Percentiles rank a stretch among this genome's conserved stretches.
Evolutionary conservation across 1,284 basidiomycete species (phyloP).

Genomic region (Sanghuangporus weigelae): DNA sequence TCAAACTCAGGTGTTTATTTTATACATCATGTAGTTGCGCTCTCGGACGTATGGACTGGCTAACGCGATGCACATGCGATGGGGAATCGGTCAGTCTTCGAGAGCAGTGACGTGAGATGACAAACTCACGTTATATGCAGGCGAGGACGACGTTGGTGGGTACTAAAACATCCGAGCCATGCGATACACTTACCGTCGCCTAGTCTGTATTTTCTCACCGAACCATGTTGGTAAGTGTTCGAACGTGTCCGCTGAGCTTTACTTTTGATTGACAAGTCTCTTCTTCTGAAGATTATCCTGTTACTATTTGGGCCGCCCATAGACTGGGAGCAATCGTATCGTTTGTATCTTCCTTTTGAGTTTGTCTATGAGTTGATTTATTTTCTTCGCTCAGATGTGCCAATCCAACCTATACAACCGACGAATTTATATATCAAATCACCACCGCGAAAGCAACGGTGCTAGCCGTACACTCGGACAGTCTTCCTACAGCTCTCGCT

Average conservation of each 20-base stretch:
- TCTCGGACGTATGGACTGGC: slow-evolving; percentile 54
- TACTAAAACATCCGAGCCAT: background rate
- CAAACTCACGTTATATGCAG: slow-evolving; percentile 19
- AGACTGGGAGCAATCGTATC: slow-evolving; percentile 68
- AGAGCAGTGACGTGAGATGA: background rate
- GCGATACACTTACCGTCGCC: background rate
- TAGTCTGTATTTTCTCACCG: slow-evolving; percentile 63
- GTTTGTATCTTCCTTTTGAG: slow-evolving; percentile 29
- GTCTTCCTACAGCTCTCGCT: slow-evolving; percentile 42
- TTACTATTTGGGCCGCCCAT: slow-evolving; percentile 70
- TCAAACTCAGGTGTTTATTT: background rate
- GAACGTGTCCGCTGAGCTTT: background rate
- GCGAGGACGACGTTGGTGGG: slow-evolving; percentile 47
- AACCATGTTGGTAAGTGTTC: slow-evolving; percentile 53
- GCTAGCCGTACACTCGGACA: slow-evolving; percentile 53
- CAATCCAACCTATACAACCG: slow-evolving; percentile 63
- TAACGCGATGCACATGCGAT: slow-evolving; percentile 52
- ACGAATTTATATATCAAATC: slow-evolving; percentile 62
- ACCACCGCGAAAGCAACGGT: slow-evolving; percentile 48
- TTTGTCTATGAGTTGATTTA: background rate
- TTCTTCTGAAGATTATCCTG: slow-evolving; percentile 53
- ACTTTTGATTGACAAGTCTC: background rate
- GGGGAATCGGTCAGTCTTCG: slow-evolving; percentile 34
- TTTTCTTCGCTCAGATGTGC: slow-evolving; percentile 37
- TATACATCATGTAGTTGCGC: slow-evolving; percentile 31